Percentiles rank a stretch among this genome's conserved stretches.
Conservation (phyloP, 2,329 filamentous ascomycete genomes). For the Lachnellula arida region DNA sequence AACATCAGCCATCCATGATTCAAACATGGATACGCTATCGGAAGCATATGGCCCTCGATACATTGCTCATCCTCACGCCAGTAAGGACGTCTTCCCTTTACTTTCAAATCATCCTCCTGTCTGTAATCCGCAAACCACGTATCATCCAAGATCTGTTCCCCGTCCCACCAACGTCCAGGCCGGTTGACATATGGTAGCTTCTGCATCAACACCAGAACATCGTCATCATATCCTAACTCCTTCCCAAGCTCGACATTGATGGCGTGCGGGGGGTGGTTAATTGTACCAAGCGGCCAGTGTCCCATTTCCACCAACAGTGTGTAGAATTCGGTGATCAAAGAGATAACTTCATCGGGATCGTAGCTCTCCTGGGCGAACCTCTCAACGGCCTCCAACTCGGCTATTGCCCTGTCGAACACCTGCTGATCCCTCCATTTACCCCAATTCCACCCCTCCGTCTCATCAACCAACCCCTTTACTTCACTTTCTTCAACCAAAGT, state of each 20-base stretch:
- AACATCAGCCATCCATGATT: background rate
- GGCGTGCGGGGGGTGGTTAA: constrained; percentile 1
- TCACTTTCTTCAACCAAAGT: background rate
- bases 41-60: background rate
- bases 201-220: background rate
- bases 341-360: constrained; percentile 2
- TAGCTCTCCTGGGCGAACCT: background rate
- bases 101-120: background rate
- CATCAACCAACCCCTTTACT: background rate
- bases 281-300: background rate
- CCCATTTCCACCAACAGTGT: constrained; percentile 1
- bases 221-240: background rate
- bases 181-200: background rate
- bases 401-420: background rate
- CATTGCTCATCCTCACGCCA: background rate
- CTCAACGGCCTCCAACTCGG: background rate
- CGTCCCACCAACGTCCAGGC: background rate
- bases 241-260: background rate
- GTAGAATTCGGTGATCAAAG: constrained; percentile 3
- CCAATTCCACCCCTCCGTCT: background rate
- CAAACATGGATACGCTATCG: background rate
- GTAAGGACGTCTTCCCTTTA: background rate
- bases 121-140: background rate
- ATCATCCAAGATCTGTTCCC: background rate
- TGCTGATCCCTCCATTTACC: background rate